Conservation (phyloP, 148 eudicot species). For the Mesembryanthemum crystallinum region DNA sequence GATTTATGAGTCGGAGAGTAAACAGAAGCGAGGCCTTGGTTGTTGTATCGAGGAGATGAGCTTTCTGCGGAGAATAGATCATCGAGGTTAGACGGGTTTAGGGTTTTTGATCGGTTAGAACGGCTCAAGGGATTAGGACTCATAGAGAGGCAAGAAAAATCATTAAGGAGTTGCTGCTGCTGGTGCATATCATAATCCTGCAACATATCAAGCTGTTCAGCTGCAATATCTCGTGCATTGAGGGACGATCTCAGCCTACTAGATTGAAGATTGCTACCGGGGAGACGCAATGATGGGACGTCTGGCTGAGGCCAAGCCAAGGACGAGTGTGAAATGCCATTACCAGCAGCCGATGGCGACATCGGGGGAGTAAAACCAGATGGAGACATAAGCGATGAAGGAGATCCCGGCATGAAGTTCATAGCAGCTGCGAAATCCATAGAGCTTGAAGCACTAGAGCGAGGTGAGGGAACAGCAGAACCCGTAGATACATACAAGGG, state of each 20-base stretch:
- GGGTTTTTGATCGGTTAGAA: conserved; percentile 39
- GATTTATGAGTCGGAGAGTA: conserved; percentile 67
- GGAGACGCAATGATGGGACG: conserved; percentile 60
- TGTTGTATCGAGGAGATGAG: conserved; percentile 52
- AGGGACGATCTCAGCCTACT: conserved; percentile 69
- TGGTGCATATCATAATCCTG: conserved; percentile 37
- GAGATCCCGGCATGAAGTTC: conserved; percentile 51
- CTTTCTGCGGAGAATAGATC: conserved; percentile 57
- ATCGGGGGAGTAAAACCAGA: conserved; percentile 67
- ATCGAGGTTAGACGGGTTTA: conserved; percentile 62
- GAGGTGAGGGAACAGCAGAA: conserved; percentile 66
- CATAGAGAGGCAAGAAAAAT: conserved; percentile 38
- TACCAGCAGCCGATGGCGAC: conserved; percentile 56
- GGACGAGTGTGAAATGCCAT: conserved; percentile 45
- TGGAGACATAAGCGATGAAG: conserved; percentile 53
- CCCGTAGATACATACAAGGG: conserved; percentile 66
- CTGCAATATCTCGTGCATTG: conserved; percentile 56
- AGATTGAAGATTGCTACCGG: conserved; percentile 65
- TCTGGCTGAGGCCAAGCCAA: conserved; percentile 55
- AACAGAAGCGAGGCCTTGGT: conserved; percentile 39
- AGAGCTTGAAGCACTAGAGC: conserved; percentile 39
- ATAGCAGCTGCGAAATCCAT: conserved; percentile 59
- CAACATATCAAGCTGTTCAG: conserved; percentile 37
- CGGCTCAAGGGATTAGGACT: conserved; percentile 38
- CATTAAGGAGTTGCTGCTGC: conserved; percentile 50